A percentile compares a stretch with the other conserved stretches of the same genome.
phyloP scores from a whole-genome alignment of 108 stramenopile species.

The Chaetoceros muelleri region DNA sequence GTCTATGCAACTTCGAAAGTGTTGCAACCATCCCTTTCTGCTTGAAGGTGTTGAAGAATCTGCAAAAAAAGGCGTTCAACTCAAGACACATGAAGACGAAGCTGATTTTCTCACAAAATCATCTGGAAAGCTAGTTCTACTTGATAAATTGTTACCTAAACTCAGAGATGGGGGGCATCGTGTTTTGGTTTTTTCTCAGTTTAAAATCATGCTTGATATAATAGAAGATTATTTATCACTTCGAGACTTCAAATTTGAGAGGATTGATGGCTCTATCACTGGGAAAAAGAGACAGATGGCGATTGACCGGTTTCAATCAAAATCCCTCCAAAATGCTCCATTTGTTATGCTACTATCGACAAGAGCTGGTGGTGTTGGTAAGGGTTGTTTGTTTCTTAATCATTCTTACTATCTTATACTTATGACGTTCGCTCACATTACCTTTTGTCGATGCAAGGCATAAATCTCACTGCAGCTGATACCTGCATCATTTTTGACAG shows the following conservation, averaged over 20 bases:
- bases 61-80: slow-evolving; percentile 16
- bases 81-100: slow-evolving; percentile 34
- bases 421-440: slow-evolving; percentile 5
- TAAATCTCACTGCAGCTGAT: slow-evolving; percentile 94
- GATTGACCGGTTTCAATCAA: slow-evolving; percentile 90
- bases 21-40: slow-evolving; percentile 97
- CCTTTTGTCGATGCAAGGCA: slow-evolving; percentile 46
- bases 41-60: slow-evolving; percentile 77
- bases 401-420: no score
- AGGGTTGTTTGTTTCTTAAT: slow-evolving; percentile 36
- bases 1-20: slow-evolving; percentile 87
- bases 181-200: slow-evolving; percentile 92
- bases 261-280: slow-evolving; percentile 95
- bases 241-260: slow-evolving; percentile 62
- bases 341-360: slow-evolving; percentile 97
- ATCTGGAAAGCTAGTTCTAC: slow-evolving; percentile 91
- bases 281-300: slow-evolving; percentile 84
- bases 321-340: slow-evolving; percentile 37
- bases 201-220: slow-evolving; percentile 97
- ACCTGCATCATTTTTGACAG: slow-evolving; percentile 88
- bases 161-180: slow-evolving; percentile 88
- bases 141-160: slow-evolving; percentile 94
- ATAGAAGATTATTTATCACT: slow-evolving; percentile 86
- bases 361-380: slow-evolving; percentile 87
- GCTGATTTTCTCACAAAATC: slow-evolving; percentile 61